Conservation (phyloP, 352 stramenopile genomes). For the Globisporangium okanoganense region DNA sequence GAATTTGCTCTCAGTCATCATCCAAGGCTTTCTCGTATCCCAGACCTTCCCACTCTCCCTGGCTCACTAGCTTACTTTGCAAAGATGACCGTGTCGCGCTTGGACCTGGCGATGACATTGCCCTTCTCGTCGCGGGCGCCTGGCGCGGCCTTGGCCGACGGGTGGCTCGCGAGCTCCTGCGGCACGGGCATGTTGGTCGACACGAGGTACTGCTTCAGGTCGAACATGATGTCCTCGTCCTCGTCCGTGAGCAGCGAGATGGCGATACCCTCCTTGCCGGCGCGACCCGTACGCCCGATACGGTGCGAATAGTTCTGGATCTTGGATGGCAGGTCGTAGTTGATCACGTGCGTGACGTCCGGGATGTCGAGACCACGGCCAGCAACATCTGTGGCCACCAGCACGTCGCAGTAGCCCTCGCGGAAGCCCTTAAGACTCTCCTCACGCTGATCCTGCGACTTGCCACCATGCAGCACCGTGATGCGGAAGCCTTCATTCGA, state of each 20-base stretch:
- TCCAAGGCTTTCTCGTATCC: slow-evolving; percentile 2
- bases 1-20: background rate
- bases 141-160: slow-evolving; percentile 86
- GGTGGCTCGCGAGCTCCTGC: slow-evolving; percentile 91
- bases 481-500: slow-evolving; percentile 87
- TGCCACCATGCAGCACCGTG: slow-evolving; percentile 97
- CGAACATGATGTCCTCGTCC: slow-evolving; percentile 96
- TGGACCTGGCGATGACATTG: slow-evolving; percentile 83
- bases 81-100: slow-evolving; percentile 87
- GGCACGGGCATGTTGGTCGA: slow-evolving; percentile 94
- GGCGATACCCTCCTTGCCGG: slow-evolving; percentile 95
- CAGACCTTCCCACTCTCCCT: background rate
- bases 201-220: slow-evolving; percentile 96
- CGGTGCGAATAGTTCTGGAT: slow-evolving; percentile 99
- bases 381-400: slow-evolving; percentile 94
- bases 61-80: slow-evolving; percentile 43
- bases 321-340: slow-evolving; percentile 97
- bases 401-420: slow-evolving; percentile 83
- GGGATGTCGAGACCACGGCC: slow-evolving; percentile 98
- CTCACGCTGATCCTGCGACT: slow-evolving; percentile 95
- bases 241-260: slow-evolving; percentile 98
- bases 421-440: slow-evolving; percentile 90
- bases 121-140: slow-evolving; percentile 81
- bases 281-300: slow-evolving; percentile 97
- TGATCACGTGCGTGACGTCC: slow-evolving; percentile 98